Conservation (phyloP, 176 grass and related monocot genomes). For the Aechmea fasciata region DNA sequence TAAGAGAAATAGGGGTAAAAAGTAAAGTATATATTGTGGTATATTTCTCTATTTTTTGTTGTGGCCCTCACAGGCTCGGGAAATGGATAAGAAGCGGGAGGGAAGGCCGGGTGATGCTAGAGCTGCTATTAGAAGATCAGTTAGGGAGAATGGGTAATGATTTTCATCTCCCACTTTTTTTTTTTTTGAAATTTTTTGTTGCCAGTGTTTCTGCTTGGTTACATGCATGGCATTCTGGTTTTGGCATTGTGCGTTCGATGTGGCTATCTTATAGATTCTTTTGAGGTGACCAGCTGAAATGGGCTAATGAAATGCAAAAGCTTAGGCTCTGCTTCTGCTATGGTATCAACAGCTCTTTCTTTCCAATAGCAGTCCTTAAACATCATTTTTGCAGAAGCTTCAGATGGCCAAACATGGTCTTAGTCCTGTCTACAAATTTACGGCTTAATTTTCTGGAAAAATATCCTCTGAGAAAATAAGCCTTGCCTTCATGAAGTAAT, state of each 20-base stretch:
- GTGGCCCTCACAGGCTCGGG: conserved; percentile 51
- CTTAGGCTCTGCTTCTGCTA: too few species aligned
- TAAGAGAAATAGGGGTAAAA: neutral
- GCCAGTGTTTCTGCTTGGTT: neutral
- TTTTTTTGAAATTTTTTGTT: neutral
- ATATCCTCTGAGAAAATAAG: neutral
- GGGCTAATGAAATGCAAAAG: too few species aligned
- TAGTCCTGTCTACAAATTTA: neutral
- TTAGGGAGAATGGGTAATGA: conserved; percentile 84
- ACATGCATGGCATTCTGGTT: neutral
- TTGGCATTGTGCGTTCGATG: neutral
- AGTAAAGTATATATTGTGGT: neutral
- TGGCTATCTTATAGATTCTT: too few species aligned
- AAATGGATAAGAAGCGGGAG: conserved; percentile 99
- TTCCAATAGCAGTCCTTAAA: too few species aligned
- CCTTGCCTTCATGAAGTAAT: neutral
- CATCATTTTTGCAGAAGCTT: too few species aligned
- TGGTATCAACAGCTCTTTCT: too few species aligned
- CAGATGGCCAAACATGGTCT: neutral
- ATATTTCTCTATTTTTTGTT: conserved; percentile 13
- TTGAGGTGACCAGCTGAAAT: too few species aligned
- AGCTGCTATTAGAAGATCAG: conserved; percentile 88
- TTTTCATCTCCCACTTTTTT: conserved; percentile 5
- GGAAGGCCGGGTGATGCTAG: conserved; percentile 85
- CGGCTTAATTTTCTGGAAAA: neutral